Conservation (phyloP, 768 basidiomycete genomes). For the Russula griseocarnosa region DNA sequence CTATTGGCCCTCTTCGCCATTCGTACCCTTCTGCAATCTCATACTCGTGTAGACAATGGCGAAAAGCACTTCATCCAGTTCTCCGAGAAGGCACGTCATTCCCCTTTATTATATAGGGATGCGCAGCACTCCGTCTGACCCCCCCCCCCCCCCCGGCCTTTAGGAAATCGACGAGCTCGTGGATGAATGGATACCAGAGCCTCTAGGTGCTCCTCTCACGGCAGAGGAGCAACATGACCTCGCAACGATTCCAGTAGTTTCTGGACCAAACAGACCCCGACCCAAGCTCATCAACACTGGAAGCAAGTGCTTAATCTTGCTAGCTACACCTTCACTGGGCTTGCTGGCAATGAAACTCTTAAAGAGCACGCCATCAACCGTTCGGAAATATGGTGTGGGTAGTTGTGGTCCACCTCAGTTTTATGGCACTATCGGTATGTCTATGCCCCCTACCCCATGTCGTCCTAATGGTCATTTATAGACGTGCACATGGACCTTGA, state of each 20-base stretch:
- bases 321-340: slow-evolving; percentile 86
- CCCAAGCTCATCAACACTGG: slow-evolving; percentile 66
- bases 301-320: slow-evolving; percentile 83
- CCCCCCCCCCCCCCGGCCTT: neutral
- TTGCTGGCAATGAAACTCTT: slow-evolving; percentile 82
- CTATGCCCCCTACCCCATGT: too few species aligned
- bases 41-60: too few species aligned
- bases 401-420: too few species aligned
- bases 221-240: slow-evolving; percentile 63
- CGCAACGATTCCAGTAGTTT: too few species aligned
- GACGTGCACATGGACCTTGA: too few species aligned
- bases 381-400: too few species aligned
- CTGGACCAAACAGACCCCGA: slow-evolving; percentile 77
- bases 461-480: too few species aligned
- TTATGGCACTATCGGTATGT: too few species aligned
- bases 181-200: slow-evolving; percentile 89
- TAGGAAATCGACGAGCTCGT: slow-evolving; percentile 97
- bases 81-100: slow-evolving; percentile 68
- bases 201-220: slow-evolving; percentile 62
- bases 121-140: neutral
- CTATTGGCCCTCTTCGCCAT: too few species aligned
- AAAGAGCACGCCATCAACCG: slow-evolving; percentile 76
- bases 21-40: too few species aligned
- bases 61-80: slow-evolving; percentile 90
- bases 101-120: neutral